Conservation (phyloP, 2,329 filamentous ascomycete species). For the Stachybotrys chlorohalonatus region DNA sequence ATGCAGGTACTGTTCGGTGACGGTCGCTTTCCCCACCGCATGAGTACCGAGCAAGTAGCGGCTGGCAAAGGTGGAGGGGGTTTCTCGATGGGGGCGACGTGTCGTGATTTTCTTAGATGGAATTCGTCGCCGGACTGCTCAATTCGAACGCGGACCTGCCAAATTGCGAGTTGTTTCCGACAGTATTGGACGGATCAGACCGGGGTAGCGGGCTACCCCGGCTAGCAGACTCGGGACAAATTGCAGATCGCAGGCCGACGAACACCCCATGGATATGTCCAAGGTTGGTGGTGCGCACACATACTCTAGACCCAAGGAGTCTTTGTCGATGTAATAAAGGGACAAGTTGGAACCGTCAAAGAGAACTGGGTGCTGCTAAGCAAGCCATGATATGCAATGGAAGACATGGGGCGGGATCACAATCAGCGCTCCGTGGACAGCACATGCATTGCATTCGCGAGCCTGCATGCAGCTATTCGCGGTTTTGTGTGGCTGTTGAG, state of each 20-base stretch:
- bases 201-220: background rate
- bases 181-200: background rate
- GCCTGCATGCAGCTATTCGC: background rate
- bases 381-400: background rate
- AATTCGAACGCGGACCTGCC: background rate
- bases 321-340: too few relatives aligned
- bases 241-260: background rate
- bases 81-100: background rate
- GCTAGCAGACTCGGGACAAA: background rate
- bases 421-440: background rate
- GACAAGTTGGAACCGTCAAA: background rate
- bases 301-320: too few relatives aligned
- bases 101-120: background rate
- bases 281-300: too few relatives aligned
- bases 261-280: background rate
- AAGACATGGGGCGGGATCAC: background rate
- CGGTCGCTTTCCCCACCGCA: background rate
- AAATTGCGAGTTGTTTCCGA: background rate
- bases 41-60: background rate
- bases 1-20: constrained; percentile 15
- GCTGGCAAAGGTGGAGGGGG: background rate
- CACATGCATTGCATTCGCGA: background rate
- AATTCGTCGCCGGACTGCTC: background rate
- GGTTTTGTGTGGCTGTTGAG: background rate
- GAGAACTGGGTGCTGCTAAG: background rate